Base-by-base conservation (phyloP, 2,329 filamentous ascomycete genomes). In the Curvularia hawaiiensis region DNA sequence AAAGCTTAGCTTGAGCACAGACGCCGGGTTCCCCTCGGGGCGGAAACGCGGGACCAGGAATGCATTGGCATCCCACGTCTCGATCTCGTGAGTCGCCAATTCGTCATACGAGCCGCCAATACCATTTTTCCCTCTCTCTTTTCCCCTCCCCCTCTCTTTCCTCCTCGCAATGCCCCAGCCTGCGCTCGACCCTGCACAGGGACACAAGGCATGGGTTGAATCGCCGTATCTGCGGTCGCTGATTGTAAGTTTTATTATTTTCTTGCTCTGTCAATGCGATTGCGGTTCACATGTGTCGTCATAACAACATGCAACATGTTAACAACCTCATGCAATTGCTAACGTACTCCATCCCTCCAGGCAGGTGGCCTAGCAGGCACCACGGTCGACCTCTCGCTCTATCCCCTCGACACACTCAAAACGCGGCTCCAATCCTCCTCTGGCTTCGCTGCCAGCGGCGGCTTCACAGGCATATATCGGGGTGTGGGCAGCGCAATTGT, bases 331-430 rank as follows among this genome's bases (percentile, higher is more conserved):
- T 4, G 30, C 9, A 11, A 31, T 12, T 22, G 28, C 18, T 16
- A 31, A 52, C 47, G 10, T 24, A 24, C 43, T n/a, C 40, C 40
- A n/a, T 31, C 48, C 26, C 5, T 50, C 39, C 69, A 89, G 83
- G 92, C 95, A 67, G 95, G 95, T 77, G 95, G 88, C 72, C 82
- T 97, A 65, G 95, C 95, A 66, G 95, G 95, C 74, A 95, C 95
- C 47, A 96, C 93, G 14, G 95, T 98, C 78, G 95, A 99, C 85
- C 88, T 97, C 71, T 92, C 92, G 54, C 91, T 99, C 74, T 99
- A 91, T 82, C 95, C 95, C 0, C 92, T 99, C 83, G 96, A 99
- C 84, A 99, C 95, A 0, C 88, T 99, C 74, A 99, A 99, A 81
- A 99, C 96, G 43, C 92, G 95, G 16, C 91, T 99, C 7, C 95